Base-by-base conservation (phyloP, 148 eudicot genomes). In the Heliosperma pusillum region DNA sequence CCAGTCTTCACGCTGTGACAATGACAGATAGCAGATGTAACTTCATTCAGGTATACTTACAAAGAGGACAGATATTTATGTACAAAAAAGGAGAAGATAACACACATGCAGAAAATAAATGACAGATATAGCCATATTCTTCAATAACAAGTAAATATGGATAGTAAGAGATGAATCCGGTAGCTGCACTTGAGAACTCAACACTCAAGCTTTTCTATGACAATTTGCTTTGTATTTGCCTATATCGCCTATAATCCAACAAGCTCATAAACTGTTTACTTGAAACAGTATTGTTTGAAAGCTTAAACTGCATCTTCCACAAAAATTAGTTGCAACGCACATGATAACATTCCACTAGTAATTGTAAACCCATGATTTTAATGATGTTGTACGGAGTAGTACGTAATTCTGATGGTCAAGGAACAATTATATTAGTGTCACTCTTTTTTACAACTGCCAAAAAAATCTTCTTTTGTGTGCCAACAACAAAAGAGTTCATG, bases 1-100 rank as follows among this genome's bases (percentile, higher is more conserved):
- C 99, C 99, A 95, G 84, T 95, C 99, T 85, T 92, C 99, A 74
- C 86, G 88, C 97, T 95, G 69, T 47, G 64, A 81, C 19, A 69
- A 56, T 26, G 10, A 66, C 50, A 72, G 30, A 40, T 17, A 80
- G 50, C 55, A 71, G 50, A 65, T 16, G 13, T 19, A 62, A 40
- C 19, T 79, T 30, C 64, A 58, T 42, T 75, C 74, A 64, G 30
- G 58, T n/a, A 24, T 42, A 21, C 59, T 22, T 36, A 69, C 2
- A 17, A 27, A 69, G 53, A 56, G 25, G 21, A 66, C 19, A 79
- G 27, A 66, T 21, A 66, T 33, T 7, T 29, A 66, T 33, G 11
- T 29, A 5, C 12, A n/a, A 69, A 69, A 44, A 24, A 42, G 7
- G 53, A 42, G 52, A 30, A 16, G 70, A 19, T 33, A 69, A 69